Base-by-base conservation (phyloP, 768 basidiomycete species). In the Leccinellum luteum region DNA sequence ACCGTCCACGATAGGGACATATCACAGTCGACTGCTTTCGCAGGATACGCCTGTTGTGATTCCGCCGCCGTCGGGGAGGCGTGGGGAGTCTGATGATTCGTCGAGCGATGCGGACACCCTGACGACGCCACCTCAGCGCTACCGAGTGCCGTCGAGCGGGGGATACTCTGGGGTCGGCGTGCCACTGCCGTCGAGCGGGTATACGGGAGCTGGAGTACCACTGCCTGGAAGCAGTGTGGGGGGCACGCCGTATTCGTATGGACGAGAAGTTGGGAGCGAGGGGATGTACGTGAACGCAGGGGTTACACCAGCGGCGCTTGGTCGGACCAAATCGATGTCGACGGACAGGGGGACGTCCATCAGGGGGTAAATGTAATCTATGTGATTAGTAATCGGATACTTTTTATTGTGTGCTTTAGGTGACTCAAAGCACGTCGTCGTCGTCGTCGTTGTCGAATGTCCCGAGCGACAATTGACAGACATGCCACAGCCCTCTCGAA, bases 401-500 rank as follows among this genome's bases (percentile, higher is more conserved):
- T 34, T 45, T 47, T 31, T 52, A 49, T 15, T 45, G 14, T 45
- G 8, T 1, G 31, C 12, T 10, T n/a, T n/a, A n/a, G n/a, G n/a
- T n/a, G n/a, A n/a, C n/a, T n/a, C n/a, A n/a, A n/a, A n/a, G n/a
- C n/a, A n/a, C n/a, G 44, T 45, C 10, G 6, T 41, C 19, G 17
- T 41, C n/a, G n/a, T 43, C 19, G 41, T 43, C 45, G 4, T 3
- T 2, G 41, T 14, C 34, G 57, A 54, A 51, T 54, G 61, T 23
- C 45, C 34, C 28, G 35, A 6, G 44, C 30, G 30, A 31, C 30
- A 28, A 28, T 28, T 28, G 28, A 27, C 38, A 59, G 50, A 17
- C 23, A 60, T 79, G 77, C 74, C 74, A 23, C 71, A 61, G 28
- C 68, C 70, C 9, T 73, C 73, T 17, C 71, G 75, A 54, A 68